phyloP scores from a whole-genome alignment of 768 basidiomycete species.

The Podaxis sp. region DNA sequence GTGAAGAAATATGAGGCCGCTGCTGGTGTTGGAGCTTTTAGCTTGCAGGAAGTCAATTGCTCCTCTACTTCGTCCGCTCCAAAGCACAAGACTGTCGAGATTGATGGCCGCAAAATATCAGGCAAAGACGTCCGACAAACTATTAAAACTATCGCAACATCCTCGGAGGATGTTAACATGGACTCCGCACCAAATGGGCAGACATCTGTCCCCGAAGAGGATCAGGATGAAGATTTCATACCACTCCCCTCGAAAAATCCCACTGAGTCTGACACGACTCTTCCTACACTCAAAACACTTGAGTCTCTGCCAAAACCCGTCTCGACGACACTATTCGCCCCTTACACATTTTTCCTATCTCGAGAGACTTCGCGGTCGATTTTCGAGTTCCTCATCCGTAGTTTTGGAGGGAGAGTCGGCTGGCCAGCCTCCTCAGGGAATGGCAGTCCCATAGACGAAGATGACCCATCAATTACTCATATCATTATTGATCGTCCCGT shows the following conservation, averaged over 20 bases:
- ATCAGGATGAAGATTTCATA: constrained; percentile 61
- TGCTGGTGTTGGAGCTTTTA: constrained; percentile 88
- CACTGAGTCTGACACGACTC: constrained; percentile 36
- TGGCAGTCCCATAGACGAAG: constrained; percentile 76
- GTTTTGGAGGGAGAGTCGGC: constrained; percentile 89
- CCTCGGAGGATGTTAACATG: constrained; percentile 34
- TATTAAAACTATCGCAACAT: constrained; percentile 48
- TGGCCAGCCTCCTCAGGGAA: constrained; percentile 81
- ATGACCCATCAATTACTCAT: constrained; percentile 86
- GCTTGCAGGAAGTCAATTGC: constrained; percentile 49
- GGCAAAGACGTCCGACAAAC: constrained; percentile 55
- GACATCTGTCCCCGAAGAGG: constrained; percentile 23
- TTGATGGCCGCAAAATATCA: constrained; percentile 40
- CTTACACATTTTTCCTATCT: constrained; percentile 90
- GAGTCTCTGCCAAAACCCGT: constrained; percentile 53
- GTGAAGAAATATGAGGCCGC: constrained; percentile 73
- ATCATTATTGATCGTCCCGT: constrained; percentile 90
- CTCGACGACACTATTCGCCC: constrained; percentile 66
- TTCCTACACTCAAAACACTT: constrained; percentile 69
- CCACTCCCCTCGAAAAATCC: constrained; percentile 50
- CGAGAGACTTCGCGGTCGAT: constrained; percentile 88
- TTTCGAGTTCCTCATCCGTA: constrained; percentile 91
- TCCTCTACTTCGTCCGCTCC: constrained; percentile 30
- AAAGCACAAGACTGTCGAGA: constrained; percentile 44
- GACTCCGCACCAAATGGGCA: constrained; percentile 5